These are phyloP conservation scores for Aureobasidium sp. DNA, from an alignment of 2,329 filamentous ascomycete genomes.

Conservation along the genomic window DNA sequence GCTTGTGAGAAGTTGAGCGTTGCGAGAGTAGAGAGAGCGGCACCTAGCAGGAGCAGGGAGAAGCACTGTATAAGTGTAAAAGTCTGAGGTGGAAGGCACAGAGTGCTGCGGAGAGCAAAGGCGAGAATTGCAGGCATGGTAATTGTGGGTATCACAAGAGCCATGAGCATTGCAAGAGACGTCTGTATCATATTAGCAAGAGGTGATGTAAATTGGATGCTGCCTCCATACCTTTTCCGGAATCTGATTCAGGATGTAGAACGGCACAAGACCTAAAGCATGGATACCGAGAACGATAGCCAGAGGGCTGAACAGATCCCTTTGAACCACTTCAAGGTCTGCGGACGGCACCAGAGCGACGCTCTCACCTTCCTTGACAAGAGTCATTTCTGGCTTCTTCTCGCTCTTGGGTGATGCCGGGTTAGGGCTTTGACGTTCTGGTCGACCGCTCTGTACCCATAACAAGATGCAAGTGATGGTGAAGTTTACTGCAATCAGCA, in stretches of 20 bases:
- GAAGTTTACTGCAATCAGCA: constrained; percentile 90
- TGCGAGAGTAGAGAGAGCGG: constrained; percentile 84
- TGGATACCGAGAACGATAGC: constrained; percentile 66
- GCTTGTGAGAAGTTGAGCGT: constrained; percentile 93
- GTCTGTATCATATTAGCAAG: constrained; percentile 3
- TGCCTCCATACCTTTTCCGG: constrained; percentile 52
- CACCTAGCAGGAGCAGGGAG: constrained; percentile 83
- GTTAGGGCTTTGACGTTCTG: constrained; percentile 30
- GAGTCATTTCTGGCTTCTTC: constrained; percentile 29
- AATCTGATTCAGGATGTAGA: constrained; percentile 79
- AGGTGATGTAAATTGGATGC: background rate
- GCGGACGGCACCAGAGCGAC: constrained; percentile 33
- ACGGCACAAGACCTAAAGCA: constrained; percentile 68
- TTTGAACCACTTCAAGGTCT: constrained; percentile 43
- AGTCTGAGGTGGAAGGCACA: constrained; percentile 56
- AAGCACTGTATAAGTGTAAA: constrained; percentile 79
- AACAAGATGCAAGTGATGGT: constrained; percentile 89
- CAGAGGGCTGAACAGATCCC: constrained; percentile 66
- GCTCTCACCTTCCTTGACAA: constrained; percentile 31
- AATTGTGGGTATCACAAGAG: constrained; percentile 13
- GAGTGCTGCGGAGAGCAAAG: constrained; percentile 29
- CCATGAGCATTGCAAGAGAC: constrained; percentile 9
- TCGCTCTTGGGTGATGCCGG: constrained; percentile 22
- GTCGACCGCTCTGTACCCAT: constrained; percentile 77
- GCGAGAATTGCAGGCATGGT: constrained; percentile 27